Base-by-base conservation (phyloP, 1,284 basidiomycete genomes). In the Marasmius oreades region DNA sequence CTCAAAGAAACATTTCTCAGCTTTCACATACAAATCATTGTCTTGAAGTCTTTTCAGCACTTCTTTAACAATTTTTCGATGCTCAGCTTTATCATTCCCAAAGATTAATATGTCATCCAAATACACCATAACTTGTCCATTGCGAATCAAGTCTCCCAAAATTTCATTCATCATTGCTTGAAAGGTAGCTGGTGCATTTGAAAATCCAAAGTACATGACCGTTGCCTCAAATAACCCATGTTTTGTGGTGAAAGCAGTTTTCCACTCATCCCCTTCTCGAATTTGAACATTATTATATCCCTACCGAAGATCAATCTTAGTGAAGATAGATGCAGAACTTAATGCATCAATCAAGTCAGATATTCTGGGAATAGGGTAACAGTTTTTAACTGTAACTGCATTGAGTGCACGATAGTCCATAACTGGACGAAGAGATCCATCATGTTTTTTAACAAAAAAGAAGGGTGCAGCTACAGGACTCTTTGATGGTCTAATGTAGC, bases 391-490 rank as follows among this genome's bases (percentile, higher is more conserved):
- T 4, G 28, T 31, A 4, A 31, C 10, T 5, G 5, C 10, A 10
- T 31, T 31, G 5, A 77, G 44, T 61, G 51, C 59, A 0, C 68
- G 51, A 60, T 78, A 78, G 53, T 79, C 74, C 44, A 67, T 64
- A 12, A 66, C 22, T 63, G 64, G 61, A 0, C 72, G 54, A 0
- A 74, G 59, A 0, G 60, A 54, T 10, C 70, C 70, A 61, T 77
- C 72, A 59, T 76, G 76, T 64, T 80, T 79, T 48, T 69, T 67
- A 2, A 76, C 66, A 58, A 79, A 81, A 43, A 81, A 72, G 47
- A 79, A 66, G 0, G 73, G 72, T 0, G 75, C 64, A 7, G 61
- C 69, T 36, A 62, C 60, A 1, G 69, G 67, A 6, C 66, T 67
- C 37, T 66, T 69, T 1, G 69, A 70, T 3, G 60, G 59, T 22